Conservation (phyloP, 2,329 filamentous ascomycete species). For the Xylariaceae sp. region DNA sequence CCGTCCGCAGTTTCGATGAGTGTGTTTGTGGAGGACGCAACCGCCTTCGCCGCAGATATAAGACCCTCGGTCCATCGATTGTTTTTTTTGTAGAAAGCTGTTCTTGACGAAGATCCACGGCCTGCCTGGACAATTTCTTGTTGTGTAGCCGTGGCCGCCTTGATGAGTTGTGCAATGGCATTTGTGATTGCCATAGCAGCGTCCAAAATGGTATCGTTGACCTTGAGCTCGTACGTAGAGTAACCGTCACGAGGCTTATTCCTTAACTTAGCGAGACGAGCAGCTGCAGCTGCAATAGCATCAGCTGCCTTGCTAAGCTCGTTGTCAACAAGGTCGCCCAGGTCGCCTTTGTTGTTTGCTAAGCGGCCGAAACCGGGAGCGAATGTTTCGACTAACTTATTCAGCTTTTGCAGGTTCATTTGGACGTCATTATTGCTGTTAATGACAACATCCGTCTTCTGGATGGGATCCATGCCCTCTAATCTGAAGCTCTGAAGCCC, state of each 20-base stretch:
- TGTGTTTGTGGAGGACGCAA: slow-evolving; percentile 90
- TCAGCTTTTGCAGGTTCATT: slow-evolving; percentile 89
- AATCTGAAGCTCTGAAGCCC: slow-evolving; percentile 91
- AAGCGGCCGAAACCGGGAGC: slow-evolving; percentile 87
- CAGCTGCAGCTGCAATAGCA: slow-evolving; percentile 90
- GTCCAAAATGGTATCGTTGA: slow-evolving; percentile 93
- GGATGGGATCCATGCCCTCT: slow-evolving; percentile 85
- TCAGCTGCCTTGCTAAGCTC: slow-evolving; percentile 94
- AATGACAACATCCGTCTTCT: slow-evolving; percentile 97
- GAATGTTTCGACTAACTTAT: slow-evolving; percentile 90
- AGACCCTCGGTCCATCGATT: slow-evolving; percentile 98
- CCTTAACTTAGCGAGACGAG: slow-evolving; percentile 86
- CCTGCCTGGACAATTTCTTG: slow-evolving; percentile 96
- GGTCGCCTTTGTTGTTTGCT: slow-evolving; percentile 76
- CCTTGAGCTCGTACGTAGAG: slow-evolving; percentile 93
- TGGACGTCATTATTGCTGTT: slow-evolving; percentile 97
- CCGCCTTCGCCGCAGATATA: slow-evolving; percentile 95
- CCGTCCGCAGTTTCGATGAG: slow-evolving; percentile 98
- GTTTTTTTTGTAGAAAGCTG: slow-evolving; percentile 99
- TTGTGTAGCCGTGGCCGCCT: slow-evolving; percentile 89
- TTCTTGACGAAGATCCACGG: slow-evolving; percentile 82
- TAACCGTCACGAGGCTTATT: slow-evolving; percentile 97
- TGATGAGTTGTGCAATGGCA: slow-evolving; percentile 92
- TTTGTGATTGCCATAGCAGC: slow-evolving; percentile 92
- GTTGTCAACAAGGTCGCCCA: slow-evolving; percentile 90